Evolutionary conservation across 2,329 filamentous ascomycete genomes (phyloP).

Genomic region (Onygena corvina): DNA sequence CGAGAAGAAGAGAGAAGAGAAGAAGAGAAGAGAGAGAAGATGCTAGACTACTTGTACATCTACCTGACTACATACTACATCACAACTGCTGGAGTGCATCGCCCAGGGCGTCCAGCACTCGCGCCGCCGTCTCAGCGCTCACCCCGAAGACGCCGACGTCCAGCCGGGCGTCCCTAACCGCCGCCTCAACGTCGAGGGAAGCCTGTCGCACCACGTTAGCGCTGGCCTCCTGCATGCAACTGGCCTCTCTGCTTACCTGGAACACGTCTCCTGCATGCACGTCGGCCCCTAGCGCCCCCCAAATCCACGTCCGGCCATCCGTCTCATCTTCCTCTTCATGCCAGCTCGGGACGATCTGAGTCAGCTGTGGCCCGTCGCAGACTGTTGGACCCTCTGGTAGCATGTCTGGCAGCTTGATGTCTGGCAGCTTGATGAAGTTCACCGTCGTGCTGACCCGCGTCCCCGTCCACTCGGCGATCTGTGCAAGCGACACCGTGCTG

Average conservation of each 20-base stretch:
- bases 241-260: slow-evolving; percentile 18
- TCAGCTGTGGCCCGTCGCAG: slow-evolving; percentile 7
- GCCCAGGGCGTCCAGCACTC: slow-evolving; percentile 14
- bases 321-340: slow-evolving; percentile 8
- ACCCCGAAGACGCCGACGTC: slow-evolving; percentile 43
- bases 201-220: slow-evolving; percentile 28
- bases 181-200: slow-evolving; percentile 45
- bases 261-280: slow-evolving; percentile 11
- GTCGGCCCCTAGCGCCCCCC: neutral
- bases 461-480: slow-evolving; percentile 65
- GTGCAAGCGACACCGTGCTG: slow-evolving; percentile 51
- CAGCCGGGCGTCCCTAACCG: slow-evolving; percentile 37
- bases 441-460: slow-evolving; percentile 59
- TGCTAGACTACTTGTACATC: too few species aligned
- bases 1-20: too few species aligned
- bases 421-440: slow-evolving; percentile 60
- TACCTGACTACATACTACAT: too few species aligned
- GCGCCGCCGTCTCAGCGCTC: slow-evolving; percentile 21
- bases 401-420: slow-evolving; percentile 14
- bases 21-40: too few species aligned
- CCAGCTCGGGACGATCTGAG: too few species aligned
- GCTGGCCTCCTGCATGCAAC: slow-evolving; percentile 19
- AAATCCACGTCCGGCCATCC: neutral
- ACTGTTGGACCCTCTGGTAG: neutral
- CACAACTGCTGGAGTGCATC: too few species aligned